Evolutionary conservation across 768 basidiomycete species (phyloP), one percentile per base, ranked within the genome.

Genomic region (Tricholoma furcatifolium): DNA sequence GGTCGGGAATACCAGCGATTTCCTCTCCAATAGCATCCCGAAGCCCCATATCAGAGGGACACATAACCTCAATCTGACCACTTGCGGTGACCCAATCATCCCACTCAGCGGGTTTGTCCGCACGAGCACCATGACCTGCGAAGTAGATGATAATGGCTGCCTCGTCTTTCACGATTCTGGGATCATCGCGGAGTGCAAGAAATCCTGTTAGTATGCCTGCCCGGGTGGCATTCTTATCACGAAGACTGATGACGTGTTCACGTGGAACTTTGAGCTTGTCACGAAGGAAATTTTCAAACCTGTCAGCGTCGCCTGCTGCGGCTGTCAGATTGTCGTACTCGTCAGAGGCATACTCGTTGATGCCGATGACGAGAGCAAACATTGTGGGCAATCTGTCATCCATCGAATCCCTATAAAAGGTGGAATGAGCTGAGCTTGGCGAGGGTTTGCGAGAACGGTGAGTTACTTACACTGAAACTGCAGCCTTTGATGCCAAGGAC

Each of bases 361-460:
- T 77, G 11, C 76, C 77, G 38, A 79, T 73, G 44, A 76, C 64
- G 21, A 79, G 63, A 8, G 74, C 74, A 12, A 74, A 71, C 42
- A 76, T 63, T n/a, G 30, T 8, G 6, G 48, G 47, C n/a, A 53
- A 15, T 12, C 24, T 18, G 3, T 50, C 43, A 9, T 45, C 32
- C 4, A 23, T 18, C 38, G 27, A n/a, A 6, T 10, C 23, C 6
- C 51, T 45, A 21, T 38, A 44, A 14, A 4, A 27, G 4, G 10
- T 14, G 3, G 14, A 5, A 11, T 38, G 36, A 27, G 27, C n/a
- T n/a, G n/a, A 27, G 27, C 7, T 27, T 27, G 4, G 7, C 7
- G 27, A 27, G 3, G 27, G 27, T 27, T 27, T 27, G 7, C 27
- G 27, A 27, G 7, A 27, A 27, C 27, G 27, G 27, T 27, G 27